Percentiles rank a stretch among this genome's conserved stretches.
Conservation (phyloP, 2,329 filamentous ascomycete genomes). For the Aureobasidium sp. region DNA sequence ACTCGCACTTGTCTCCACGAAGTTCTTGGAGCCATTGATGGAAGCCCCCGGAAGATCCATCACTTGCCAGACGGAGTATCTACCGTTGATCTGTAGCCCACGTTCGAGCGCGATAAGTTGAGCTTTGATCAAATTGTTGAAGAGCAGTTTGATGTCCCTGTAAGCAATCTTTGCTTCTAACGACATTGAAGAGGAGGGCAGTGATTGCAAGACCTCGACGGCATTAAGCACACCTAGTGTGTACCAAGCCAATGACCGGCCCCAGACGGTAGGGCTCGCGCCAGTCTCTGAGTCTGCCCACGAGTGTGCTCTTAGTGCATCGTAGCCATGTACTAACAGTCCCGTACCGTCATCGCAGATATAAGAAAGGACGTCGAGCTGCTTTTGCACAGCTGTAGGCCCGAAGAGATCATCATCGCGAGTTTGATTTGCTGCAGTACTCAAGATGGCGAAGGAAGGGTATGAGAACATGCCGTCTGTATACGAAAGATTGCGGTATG, state of each 20-base stretch:
- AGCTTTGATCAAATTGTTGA: neutral
- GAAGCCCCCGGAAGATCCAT: neutral
- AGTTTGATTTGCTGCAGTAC: neutral
- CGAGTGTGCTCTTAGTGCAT: neutral
- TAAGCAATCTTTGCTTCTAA: neutral
- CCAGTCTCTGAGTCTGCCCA: neutral
- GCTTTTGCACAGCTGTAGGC: neutral
- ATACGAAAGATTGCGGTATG: constrained; percentile 8
- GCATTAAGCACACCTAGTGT: constrained; percentile 5
- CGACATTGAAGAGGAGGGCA: neutral
- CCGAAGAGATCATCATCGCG: neutral
- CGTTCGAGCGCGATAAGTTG: constrained; percentile 5
- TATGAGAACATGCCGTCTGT: constrained; percentile 12
- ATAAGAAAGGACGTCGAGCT: neutral
- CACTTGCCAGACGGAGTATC: neutral
- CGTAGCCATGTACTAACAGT: neutral
- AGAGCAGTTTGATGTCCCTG: neutral
- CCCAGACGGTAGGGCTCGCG: constrained; percentile 9
- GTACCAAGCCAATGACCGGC: constrained; percentile 9
- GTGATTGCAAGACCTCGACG: neutral
- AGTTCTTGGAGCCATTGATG: neutral
- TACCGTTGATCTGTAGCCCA: neutral
- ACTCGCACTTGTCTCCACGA: constrained; percentile 8
- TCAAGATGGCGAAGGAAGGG: neutral
- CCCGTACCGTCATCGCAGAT: constrained; percentile 11